Percentiles rank a stretch among this genome's conserved stretches.
Evolutionary conservation across 495 filamentous ascomycete genomes (phyloP).

Genomic region (Penicillium antarcticum): DNA sequence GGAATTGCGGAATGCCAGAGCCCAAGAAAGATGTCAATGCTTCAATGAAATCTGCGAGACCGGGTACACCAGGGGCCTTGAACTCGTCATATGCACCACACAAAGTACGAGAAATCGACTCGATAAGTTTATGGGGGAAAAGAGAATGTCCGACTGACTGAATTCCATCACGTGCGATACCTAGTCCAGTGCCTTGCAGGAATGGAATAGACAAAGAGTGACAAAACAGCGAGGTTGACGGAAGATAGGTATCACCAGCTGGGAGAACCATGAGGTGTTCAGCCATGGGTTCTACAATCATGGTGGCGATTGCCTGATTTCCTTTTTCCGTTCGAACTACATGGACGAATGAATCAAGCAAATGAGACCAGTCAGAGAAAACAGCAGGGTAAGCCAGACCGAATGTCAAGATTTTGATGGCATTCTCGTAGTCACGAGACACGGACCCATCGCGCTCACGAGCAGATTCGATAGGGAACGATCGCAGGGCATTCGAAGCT

Average conservation of each 20-base stretch:
- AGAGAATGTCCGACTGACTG: neutral
- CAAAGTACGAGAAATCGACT: slow-evolving; percentile 24
- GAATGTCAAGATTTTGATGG: slow-evolving; percentile 61
- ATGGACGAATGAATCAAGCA: slow-evolving; percentile 57
- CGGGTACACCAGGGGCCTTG: slow-evolving; percentile 14
- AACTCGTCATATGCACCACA: slow-evolving; percentile 30
- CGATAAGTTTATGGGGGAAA: slow-evolving; percentile 29
- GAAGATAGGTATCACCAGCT: slow-evolving; percentile 20
- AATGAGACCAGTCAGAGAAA: slow-evolving; percentile 53
- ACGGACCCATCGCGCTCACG: slow-evolving; percentile 41
- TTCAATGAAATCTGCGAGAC: slow-evolving; percentile 36
- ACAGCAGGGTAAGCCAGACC: slow-evolving; percentile 50
- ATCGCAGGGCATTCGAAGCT: slow-evolving; percentile 32
- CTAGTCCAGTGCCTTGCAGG: slow-evolving; percentile 14
- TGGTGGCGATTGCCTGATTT: slow-evolving; percentile 55
- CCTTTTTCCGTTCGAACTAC: slow-evolving; percentile 63
- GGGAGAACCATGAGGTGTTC: slow-evolving; percentile 32
- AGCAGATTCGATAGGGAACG: slow-evolving; percentile 40
- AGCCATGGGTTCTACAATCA: slow-evolving; percentile 70
- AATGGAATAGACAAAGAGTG: slow-evolving; percentile 35
- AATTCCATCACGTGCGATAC: neutral
- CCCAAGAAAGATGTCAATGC: slow-evolving; percentile 38
- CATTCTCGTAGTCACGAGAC: slow-evolving; percentile 64
- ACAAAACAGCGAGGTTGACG: slow-evolving; percentile 30
- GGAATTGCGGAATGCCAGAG: slow-evolving; percentile 28